A percentile compares a stretch with the other conserved stretches of the same genome.
These are phyloP conservation scores for Miscanthus lutarioriparius DNA, from an alignment of 176 grass and related monocot species.

Conservation along the genomic window DNA sequence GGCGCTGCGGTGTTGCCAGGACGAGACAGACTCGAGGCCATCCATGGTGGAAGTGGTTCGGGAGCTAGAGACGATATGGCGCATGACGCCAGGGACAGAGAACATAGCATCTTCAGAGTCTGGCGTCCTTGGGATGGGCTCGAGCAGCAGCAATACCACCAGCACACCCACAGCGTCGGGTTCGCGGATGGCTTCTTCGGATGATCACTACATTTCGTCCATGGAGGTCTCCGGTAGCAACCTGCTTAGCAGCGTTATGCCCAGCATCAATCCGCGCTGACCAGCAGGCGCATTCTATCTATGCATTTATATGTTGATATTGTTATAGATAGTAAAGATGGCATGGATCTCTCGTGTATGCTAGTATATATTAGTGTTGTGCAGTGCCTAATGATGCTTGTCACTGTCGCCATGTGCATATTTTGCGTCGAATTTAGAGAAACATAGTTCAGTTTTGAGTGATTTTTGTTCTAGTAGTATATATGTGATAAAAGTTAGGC, in stretches of 20 bases:
- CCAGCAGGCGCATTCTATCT: neutral
- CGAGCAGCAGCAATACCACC: constrained; percentile 7
- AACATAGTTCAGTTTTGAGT: neutral
- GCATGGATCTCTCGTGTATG: neutral
- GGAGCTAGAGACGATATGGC: constrained; percentile 62
- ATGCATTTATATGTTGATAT: neutral
- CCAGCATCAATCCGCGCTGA: constrained; percentile 71
- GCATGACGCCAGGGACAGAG: constrained; percentile 54
- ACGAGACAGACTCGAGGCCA: constrained; percentile 60
- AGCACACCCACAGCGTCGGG: constrained; percentile 23
- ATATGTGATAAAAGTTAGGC: neutral
- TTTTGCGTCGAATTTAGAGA: neutral
- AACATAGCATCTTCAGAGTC: constrained; percentile 34
- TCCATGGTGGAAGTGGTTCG: constrained; percentile 60
- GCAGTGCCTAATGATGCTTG: neutral
- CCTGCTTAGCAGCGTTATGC: constrained; percentile 74
- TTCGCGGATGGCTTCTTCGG: constrained; percentile 30
- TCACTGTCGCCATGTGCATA: neutral
- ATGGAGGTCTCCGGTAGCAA: constrained; percentile 87
- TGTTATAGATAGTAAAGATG: neutral
- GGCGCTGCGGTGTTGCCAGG: constrained; percentile 57
- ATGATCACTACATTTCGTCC: constrained; percentile 67
- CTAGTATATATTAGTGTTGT: neutral
- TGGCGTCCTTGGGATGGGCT: neutral
- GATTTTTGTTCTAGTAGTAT: no score